Evolutionary conservation across 306 rosid genomes (phyloP).

Genomic region (Fragaria vesca): DNA sequence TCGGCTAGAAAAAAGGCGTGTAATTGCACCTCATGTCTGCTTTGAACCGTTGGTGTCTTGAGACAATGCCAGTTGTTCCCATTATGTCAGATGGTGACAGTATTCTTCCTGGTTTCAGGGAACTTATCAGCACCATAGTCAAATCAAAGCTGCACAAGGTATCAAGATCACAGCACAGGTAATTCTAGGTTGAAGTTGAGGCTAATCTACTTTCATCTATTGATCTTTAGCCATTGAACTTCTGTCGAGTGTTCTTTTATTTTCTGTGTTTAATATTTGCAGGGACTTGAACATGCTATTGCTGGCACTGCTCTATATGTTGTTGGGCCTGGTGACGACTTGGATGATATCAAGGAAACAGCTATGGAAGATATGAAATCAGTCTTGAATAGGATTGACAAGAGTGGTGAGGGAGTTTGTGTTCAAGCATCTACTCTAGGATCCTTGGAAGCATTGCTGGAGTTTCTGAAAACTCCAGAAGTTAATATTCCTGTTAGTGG

Average conservation of each 20-base stretch:
- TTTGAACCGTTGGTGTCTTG: background rate
- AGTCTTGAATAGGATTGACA: conserved; percentile 86
- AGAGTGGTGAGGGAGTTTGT: conserved; percentile 91
- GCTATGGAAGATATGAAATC: conserved; percentile 85
- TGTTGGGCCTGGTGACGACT: conserved; percentile 79
- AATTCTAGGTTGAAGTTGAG: conserved; percentile 28
- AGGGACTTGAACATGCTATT: conserved; percentile 98
- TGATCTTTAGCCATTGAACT: background rate
- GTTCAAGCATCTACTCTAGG: conserved; percentile 99
- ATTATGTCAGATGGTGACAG: conserved; percentile 5
- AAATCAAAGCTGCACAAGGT: conserved; percentile 99
- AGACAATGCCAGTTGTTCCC: background rate
- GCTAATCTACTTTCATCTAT: background rate
- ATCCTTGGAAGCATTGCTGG: conserved; percentile 91
- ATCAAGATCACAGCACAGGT: conserved; percentile 97
- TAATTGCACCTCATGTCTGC: background rate
- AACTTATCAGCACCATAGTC: conserved; percentile 78
- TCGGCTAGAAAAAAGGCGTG: background rate
- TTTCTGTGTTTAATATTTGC: conserved; percentile 12
- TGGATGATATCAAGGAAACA: conserved; percentile 68
- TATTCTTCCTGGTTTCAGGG: conserved; percentile 62
- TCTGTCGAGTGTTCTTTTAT: background rate
- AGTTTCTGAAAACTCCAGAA: conserved; percentile 83
- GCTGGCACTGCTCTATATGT: conserved; percentile 87
- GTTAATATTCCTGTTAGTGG: conserved; percentile 95